These are phyloP conservation scores for Pleurotus ostreatus DNA, from an alignment of 768 basidiomycete species.

Conservation along the genomic window DNA sequence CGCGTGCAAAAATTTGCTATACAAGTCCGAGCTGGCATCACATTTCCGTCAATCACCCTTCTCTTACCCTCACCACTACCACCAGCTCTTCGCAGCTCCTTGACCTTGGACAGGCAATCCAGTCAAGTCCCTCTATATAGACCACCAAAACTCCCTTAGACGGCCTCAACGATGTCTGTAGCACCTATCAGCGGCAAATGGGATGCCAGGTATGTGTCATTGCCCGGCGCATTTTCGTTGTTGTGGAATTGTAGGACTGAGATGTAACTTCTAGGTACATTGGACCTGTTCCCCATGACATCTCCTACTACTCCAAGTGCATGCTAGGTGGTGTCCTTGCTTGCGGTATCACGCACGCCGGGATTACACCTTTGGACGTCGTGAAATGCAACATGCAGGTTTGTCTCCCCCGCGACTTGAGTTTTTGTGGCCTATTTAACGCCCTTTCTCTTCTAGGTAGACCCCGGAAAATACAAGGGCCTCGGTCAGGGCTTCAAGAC, in stretches of 20 bases:
- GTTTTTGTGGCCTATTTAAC: neutral
- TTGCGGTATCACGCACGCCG: conserved; percentile 86
- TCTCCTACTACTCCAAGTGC: conserved; percentile 77
- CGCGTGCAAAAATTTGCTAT: conserved; percentile 26
- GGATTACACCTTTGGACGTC: conserved; percentile 83
- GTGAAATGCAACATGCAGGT: conserved; percentile 94
- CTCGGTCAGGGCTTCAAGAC: conserved; percentile 56
- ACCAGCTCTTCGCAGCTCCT: conserved; percentile 15
- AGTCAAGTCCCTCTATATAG: conserved; percentile 20
- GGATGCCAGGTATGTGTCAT: conserved; percentile 59
- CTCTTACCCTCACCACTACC: conserved; percentile 22
- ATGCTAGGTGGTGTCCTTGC: conserved; percentile 87
- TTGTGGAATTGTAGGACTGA: neutral
- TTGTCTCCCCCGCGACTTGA: conserved; percentile 14
- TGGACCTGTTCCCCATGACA: conserved; percentile 75
- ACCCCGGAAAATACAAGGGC: conserved; percentile 72
- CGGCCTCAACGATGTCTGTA: conserved; percentile 35
- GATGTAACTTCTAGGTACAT: conserved; percentile 39
- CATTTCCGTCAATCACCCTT: conserved; percentile 16
- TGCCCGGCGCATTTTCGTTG: conserved; percentile 3
- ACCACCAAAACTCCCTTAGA: conserved; percentile 20
- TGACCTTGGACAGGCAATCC: conserved; percentile 28
- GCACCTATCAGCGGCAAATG: conserved; percentile 55
- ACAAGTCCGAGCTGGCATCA: conserved; percentile 18
- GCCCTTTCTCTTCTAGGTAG: conserved; percentile 44